Conservation (phyloP, 352 stramenopile species). For the Phytophthora tubulina region DNA sequence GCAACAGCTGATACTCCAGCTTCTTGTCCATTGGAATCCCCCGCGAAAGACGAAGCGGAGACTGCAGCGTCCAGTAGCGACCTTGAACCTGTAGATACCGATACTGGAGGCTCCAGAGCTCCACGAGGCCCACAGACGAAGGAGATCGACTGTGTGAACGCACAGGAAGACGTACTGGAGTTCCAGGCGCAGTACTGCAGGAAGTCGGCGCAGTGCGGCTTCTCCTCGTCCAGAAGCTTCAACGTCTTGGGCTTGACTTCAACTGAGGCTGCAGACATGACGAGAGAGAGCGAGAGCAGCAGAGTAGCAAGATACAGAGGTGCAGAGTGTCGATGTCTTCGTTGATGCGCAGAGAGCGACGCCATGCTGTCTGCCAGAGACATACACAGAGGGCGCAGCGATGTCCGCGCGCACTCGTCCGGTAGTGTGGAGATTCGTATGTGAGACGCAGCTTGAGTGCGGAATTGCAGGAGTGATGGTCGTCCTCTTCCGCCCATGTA, state of each 20-base stretch:
- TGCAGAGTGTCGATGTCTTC: background rate
- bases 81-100: conserved; percentile 3
- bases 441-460: conserved; percentile 10
- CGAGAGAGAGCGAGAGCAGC: conserved; percentile 16
- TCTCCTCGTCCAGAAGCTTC: conserved; percentile 16
- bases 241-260: conserved; percentile 5
- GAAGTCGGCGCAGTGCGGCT: conserved; percentile 59
- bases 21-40: conserved; percentile 3
- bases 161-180: conserved; percentile 60
- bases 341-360: conserved; percentile 4
- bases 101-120: background rate
- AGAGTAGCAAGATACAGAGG: background rate
- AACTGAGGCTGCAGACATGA: conserved; percentile 3
- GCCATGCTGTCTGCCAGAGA: conserved; percentile 10
- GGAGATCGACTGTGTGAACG: conserved; percentile 50
- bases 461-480: conserved; percentile 39
- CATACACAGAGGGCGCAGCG: background rate
- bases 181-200: conserved; percentile 56
- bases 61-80: conserved; percentile 13
- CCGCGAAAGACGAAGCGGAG: conserved; percentile 15
- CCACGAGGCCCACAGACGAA: conserved; percentile 53
- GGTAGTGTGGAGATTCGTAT: conserved; percentile 20
- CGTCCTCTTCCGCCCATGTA: conserved; percentile 17
- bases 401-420: background rate
- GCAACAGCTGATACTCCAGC: conserved; percentile 16